Base-by-base conservation (phyloP, 2,329 filamentous ascomycete species). In the Harringtonia lauricola region DNA sequence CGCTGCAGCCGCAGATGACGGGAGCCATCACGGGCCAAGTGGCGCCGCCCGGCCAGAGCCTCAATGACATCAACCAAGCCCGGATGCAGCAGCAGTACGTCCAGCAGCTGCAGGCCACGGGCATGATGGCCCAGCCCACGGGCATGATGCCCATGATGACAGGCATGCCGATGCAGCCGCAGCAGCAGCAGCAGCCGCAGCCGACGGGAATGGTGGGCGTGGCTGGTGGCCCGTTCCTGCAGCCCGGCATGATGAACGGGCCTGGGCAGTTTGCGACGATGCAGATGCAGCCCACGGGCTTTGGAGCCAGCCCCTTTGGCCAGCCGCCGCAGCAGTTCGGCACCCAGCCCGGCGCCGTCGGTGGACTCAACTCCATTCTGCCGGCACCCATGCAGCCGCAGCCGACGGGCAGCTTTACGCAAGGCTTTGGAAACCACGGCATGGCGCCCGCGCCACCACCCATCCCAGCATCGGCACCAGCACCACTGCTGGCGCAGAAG, bases 1-100 rank as follows among this genome's bases (percentile, higher is more conserved):
- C 86, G 15, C 64, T 95, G 52, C 82, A 89, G 58, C 80, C 87
- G 42, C 90, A 95, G 58, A 76, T 89, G 61, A 95, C 92, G 6
- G 88, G 90, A 9, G 70, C 75, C 43, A 42, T 42, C 48, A 63
- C 51, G 47, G 55, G 66, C 66, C 79, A 79, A 50, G 68, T 86
- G 44, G 82, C 84, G 24, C 76, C 82, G 26, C 74, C 77, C 3
- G 86, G 87, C 13, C 85, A 90, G 60, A 90, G 81, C 59, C 59
- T 94, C 52, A 74, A 79, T 54, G 86, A 90, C 37, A 66, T 92
- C 36, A 77, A 66, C 46, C 81, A 85, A 56, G 72, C 75, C 49
- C 74, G 79, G 39, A 60, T 81, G 49, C 81, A 83, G 58, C 77
- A 79, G 53, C 72, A 77, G 50, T 76, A 74, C 42, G 62, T 71